Conservation (phyloP, 257 asterid genomes). For the Nicotiana attenuata region DNA sequence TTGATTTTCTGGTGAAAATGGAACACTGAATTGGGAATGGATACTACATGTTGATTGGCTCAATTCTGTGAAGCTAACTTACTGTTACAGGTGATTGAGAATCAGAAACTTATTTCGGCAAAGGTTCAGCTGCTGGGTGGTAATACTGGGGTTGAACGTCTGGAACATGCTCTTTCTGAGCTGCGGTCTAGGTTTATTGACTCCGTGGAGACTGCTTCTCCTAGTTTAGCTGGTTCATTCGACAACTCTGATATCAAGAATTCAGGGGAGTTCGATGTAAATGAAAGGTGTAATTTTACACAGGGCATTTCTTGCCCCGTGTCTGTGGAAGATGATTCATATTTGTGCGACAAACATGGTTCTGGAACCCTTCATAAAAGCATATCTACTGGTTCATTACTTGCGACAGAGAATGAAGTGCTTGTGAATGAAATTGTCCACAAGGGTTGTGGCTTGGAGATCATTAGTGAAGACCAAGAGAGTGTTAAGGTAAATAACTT, state of each 20-base stretch:
- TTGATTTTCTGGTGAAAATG: background rate
- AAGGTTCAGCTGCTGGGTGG: constrained; percentile 18
- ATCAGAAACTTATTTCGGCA: constrained; percentile 16
- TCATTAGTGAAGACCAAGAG: background rate
- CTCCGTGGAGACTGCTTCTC: background rate
- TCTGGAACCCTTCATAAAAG: background rate
- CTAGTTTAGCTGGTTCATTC: constrained; percentile 6
- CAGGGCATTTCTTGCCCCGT: background rate
- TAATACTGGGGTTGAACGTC: constrained; percentile 16
- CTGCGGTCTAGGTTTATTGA: constrained; percentile 12
- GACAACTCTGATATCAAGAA: background rate
- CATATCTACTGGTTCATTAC: background rate
- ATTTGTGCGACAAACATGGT: background rate
- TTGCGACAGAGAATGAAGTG: constrained; percentile 14
- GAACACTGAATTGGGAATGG: background rate
- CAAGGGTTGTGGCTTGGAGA: constrained; percentile 12
- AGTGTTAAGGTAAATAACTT: constrained; percentile 10
- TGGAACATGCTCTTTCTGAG: constrained; percentile 20
- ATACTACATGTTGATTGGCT: background rate
- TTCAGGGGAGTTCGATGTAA: background rate
- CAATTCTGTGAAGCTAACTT: background rate
- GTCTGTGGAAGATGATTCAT: constrained; percentile 4
- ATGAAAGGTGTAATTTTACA: background rate
- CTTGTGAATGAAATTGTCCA: constrained; percentile 23
- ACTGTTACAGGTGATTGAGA: constrained; percentile 17